Base-by-base conservation (phyloP, 2,329 filamentous ascomycete species). In the Exophiala sp. region DNA sequence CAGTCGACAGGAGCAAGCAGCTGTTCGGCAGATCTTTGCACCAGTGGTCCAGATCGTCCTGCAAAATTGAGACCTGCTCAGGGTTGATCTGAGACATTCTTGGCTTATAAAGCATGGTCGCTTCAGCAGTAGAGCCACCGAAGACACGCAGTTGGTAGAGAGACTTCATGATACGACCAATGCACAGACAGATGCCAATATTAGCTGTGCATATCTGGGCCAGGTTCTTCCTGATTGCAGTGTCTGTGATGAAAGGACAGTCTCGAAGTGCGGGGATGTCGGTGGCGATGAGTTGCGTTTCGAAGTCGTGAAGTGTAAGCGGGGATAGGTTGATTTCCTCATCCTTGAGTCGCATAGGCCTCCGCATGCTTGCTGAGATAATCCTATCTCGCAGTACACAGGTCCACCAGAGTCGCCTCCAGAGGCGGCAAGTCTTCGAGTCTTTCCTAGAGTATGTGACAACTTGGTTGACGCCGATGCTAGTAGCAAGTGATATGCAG, bases 351-450 rank as follows among this genome's bases (percentile, higher is more conserved):
- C 91, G 81, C 35, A 91, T 95, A 5, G 91, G 91, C 49, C 91
- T 83, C 55, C 92, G 84, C 91, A 96, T 96, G 52, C 91, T 91
- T 11, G 96, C 76, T 1, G 92, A 91, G 59, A 96, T 91, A 39
- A 96, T 79, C 47, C 91, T 87, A 71, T 97, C 92, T 49, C 91
- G 86, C 83, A 95, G 95, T 66, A 95, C 95, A 59, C 89, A 95
- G 35, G 89, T 95, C 92, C 92, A 97, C 91, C 91, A 97, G 62
- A 96, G 92, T 73, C 95, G 96, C 87, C 91, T 95, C 51, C 96
- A 76, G 65, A 85, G 88, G 67, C 90, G 87, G 65, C 87, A 86
- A 47, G 82, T 79, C 29, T 45, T 50, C 3, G 45, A 29, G 47
- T 57, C 54, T 29, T 55, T 57, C 24, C 48, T 54, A 7, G 45